These are phyloP conservation scores for Xanthoconium purpureum DNA, from an alignment of 768 basidiomycete genomes.

Conservation along the genomic window DNA sequence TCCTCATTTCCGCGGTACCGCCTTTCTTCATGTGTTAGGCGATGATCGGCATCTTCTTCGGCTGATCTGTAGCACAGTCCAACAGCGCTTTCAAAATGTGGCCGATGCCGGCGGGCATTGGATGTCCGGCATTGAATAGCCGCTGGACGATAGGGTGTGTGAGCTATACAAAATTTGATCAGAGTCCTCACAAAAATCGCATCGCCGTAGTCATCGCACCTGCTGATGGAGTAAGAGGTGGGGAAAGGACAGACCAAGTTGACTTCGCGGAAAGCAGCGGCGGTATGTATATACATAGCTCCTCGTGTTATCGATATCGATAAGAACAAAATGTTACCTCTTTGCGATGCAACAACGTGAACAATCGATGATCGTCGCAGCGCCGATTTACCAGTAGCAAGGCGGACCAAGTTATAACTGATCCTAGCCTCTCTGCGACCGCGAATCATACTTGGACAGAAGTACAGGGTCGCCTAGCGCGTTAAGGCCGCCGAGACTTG, in stretches of 20 bases:
- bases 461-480: too few relatives aligned
- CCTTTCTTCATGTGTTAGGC: slow-evolving; percentile 2
- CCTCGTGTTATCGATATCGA: not conserved
- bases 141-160: slow-evolving; percentile 4
- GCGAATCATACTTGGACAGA: too few relatives aligned
- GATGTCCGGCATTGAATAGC: not conserved
- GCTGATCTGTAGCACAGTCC: slow-evolving; percentile 13
- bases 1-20: not conserved
- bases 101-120: slow-evolving; percentile 36
- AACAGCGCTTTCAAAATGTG: slow-evolving; percentile 51
- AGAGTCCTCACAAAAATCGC: not conserved
- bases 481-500: too few relatives aligned
- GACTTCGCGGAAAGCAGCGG: not conserved
- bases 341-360: slow-evolving; percentile 42
- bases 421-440: too few relatives aligned
- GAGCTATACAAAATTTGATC: not conserved
- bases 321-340: not conserved
- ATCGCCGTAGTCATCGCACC: not conserved
- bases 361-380: slow-evolving; percentile 39
- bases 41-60: not conserved
- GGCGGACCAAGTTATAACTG: too few relatives aligned
- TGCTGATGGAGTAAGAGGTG: not conserved
- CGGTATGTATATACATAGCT: not conserved
- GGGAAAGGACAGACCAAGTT: slow-evolving; percentile 17
- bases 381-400: not conserved